These are phyloP conservation scores for Boletus rex-veris DNA, from an alignment of 768 basidiomycete genomes.

Conservation along the genomic window DNA sequence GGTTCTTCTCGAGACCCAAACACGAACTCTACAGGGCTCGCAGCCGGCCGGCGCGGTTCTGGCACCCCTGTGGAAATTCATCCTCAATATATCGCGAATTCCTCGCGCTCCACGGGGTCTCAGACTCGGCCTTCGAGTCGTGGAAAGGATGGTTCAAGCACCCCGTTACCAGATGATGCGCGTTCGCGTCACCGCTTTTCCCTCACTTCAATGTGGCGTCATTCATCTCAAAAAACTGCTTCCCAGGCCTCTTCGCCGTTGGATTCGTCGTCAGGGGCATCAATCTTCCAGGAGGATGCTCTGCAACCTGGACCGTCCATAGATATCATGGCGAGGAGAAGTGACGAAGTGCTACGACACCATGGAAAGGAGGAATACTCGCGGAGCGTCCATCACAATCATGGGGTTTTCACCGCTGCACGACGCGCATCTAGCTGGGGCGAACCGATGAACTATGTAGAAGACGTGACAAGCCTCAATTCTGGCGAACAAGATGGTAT, in stretches of 20 bases:
- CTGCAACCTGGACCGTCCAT: slow-evolving; percentile 14
- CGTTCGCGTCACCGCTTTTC: slow-evolving; percentile 31
- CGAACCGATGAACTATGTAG: slow-evolving; percentile 40
- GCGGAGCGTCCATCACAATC: slow-evolving; percentile 24
- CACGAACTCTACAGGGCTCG: slow-evolving; percentile 9
- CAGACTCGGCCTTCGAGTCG: slow-evolving; percentile 27
- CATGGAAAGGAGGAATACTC: slow-evolving; percentile 23
- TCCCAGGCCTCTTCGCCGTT: slow-evolving; percentile 31
- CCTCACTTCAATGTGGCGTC: slow-evolving; percentile 28
- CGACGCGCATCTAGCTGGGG: slow-evolving; percentile 69
- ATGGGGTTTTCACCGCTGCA: slow-evolving; percentile 39
- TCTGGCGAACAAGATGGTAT: slow-evolving; percentile 44
- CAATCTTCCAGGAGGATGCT: slow-evolving; percentile 22
- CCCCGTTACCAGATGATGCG: slow-evolving; percentile 22
- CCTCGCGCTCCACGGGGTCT: slow-evolving; percentile 21
- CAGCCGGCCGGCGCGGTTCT: slow-evolving; percentile 28
- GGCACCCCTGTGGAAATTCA: slow-evolving; percentile 24
- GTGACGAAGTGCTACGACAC: slow-evolving; percentile 44
- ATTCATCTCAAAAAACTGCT: slow-evolving; percentile 17
- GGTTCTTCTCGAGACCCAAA: slow-evolving; percentile 17
- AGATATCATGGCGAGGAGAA: slow-evolving; percentile 31
- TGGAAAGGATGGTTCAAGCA: slow-evolving; percentile 18
- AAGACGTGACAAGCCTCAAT: slow-evolving; percentile 43
- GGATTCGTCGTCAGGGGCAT: slow-evolving; percentile 33
- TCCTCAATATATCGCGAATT: slow-evolving; percentile 4